phyloP scores from a whole-genome alignment of 2,329 filamentous ascomycete genomes.

The Nothophoma quercina region DNA sequence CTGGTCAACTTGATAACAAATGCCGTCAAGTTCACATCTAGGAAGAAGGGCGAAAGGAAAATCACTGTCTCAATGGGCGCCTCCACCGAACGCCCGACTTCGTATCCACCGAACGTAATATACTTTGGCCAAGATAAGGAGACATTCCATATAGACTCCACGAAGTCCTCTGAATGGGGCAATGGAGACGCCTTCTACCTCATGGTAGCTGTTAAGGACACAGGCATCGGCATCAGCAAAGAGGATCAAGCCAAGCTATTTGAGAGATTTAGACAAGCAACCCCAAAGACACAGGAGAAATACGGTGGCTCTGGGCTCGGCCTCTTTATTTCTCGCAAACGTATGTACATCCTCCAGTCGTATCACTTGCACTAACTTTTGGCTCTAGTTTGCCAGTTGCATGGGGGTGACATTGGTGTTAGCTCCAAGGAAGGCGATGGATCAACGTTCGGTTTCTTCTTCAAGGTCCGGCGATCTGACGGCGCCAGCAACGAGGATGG shows the following conservation, averaged over 20 bases:
- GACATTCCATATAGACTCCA: slow-evolving; percentile 51
- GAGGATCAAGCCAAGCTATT: slow-evolving; percentile 53
- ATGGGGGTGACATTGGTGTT: slow-evolving; percentile 50
- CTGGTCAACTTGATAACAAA: slow-evolving; percentile 56
- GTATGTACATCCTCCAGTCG: slow-evolving; percentile 23
- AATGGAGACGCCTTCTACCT: slow-evolving; percentile 50
- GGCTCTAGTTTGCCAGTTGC: slow-evolving; percentile 43
- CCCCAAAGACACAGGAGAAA: slow-evolving; percentile 50
- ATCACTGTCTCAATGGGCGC: slow-evolving; percentile 55
- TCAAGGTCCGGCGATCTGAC: slow-evolving; percentile 43
- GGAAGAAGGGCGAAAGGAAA: slow-evolving; percentile 47
- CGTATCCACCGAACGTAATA: slow-evolving; percentile 55
- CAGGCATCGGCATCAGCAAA: slow-evolving; percentile 52
- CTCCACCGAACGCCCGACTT: slow-evolving; percentile 45
- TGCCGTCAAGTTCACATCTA: slow-evolving; percentile 56
- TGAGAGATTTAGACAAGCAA: slow-evolving; percentile 52
- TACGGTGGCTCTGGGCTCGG: slow-evolving; percentile 54
- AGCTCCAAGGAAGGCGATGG: slow-evolving; percentile 46
- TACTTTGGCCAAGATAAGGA: slow-evolving; percentile 51
- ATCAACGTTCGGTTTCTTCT: slow-evolving; percentile 49
- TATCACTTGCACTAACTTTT: background rate
- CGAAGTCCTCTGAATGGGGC: slow-evolving; percentile 53
- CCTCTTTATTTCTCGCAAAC: slow-evolving; percentile 49
- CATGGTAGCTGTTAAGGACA: slow-evolving; percentile 56
- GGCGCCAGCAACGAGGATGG: slow-evolving; percentile 28